Evolutionary conservation across 1,139 yeast genomes (phyloP).

Genomic region (Blastobotrys petasosporus): DNA sequence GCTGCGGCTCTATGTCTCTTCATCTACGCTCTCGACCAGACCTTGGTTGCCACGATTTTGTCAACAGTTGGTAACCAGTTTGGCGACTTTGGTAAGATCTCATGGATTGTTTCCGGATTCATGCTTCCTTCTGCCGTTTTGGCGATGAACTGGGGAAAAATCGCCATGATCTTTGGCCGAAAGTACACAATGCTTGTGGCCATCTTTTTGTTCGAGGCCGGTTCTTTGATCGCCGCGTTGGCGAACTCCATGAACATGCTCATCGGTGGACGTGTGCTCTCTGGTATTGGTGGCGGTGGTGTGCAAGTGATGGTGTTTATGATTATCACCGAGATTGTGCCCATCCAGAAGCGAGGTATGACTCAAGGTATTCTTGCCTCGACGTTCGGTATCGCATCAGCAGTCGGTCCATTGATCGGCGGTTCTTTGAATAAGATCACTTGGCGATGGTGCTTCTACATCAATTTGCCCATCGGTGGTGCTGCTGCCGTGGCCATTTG

Average conservation of each 20-base stretch:
- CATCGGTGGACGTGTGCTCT: slow-evolving; percentile 65
- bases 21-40: slow-evolving; percentile 61
- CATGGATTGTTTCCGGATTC: slow-evolving; percentile 60
- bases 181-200: slow-evolving; percentile 47
- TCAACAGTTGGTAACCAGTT: slow-evolving; percentile 53
- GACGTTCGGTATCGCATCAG: slow-evolving; percentile 52
- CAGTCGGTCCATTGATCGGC: slow-evolving; percentile 64
- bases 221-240: slow-evolving; percentile 57
- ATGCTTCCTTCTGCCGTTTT: slow-evolving; percentile 57
- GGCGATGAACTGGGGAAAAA: slow-evolving; percentile 56
- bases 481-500: slow-evolving; percentile 43
- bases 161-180: slow-evolving; percentile 58
- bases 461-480: slow-evolving; percentile 66
- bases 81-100: slow-evolving; percentile 47
- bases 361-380: slow-evolving; percentile 48
- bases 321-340: slow-evolving; percentile 57
- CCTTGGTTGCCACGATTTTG: slow-evolving; percentile 56
- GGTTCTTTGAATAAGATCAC: slow-evolving; percentile 57
- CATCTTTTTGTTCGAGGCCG: slow-evolving; percentile 54
- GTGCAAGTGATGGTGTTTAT: slow-evolving; percentile 55
- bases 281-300: slow-evolving; percentile 74
- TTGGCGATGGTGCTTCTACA: slow-evolving; percentile 79
- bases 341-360: slow-evolving; percentile 52
- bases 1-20: slow-evolving; percentile 49
- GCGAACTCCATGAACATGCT: slow-evolving; percentile 53